Evolutionary conservation across 2,329 filamentous ascomycete genomes (phyloP).

Genomic region (Pseudocercospora crystallina): DNA sequence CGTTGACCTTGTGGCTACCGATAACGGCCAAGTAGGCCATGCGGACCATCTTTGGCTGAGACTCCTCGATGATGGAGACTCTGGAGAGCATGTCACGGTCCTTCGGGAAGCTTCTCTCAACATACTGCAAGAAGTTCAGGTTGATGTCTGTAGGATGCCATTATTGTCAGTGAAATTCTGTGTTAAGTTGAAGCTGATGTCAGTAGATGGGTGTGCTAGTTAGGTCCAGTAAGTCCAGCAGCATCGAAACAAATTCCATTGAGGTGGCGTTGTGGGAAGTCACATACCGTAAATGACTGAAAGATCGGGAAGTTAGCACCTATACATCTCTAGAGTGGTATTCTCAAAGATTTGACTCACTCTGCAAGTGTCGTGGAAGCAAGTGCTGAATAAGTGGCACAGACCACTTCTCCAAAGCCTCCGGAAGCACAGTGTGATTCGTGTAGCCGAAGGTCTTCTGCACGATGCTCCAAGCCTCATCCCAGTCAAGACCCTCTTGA

Average conservation of each 20-base stretch:
- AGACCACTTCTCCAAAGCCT: slow-evolving; percentile 98
- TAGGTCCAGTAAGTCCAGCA: too few species aligned
- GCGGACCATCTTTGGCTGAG: slow-evolving; percentile 93
- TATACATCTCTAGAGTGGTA: background rate
- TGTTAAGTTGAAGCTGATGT: too few species aligned
- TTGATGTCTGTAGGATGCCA: slow-evolving; percentile 74
- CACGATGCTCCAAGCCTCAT: slow-evolving; percentile 78
- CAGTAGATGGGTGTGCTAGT: too few species aligned
- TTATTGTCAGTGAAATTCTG: background rate
- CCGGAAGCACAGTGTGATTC: slow-evolving; percentile 95
- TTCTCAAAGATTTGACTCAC: background rate
- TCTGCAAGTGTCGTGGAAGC: slow-evolving; percentile 76
- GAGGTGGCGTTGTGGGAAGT: too few species aligned
- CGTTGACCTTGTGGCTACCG: slow-evolving; percentile 98
- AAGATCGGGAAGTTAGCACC: too few species aligned
- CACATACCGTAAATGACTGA: too few species aligned
- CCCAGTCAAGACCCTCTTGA: slow-evolving; percentile 87
- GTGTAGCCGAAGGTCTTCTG: slow-evolving; percentile 82
- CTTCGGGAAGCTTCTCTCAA: slow-evolving; percentile 87
- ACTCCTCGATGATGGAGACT: slow-evolving; percentile 98
- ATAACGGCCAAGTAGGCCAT: slow-evolving; percentile 96
- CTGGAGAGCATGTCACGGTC: slow-evolving; percentile 80
- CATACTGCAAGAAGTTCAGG: slow-evolving; percentile 82
- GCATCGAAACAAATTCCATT: background rate
- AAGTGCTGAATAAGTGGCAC: slow-evolving; percentile 90